phyloP scores from a whole-genome alignment of 192 early-diverging fungal genomes.

The Coemansia sp. region DNA sequence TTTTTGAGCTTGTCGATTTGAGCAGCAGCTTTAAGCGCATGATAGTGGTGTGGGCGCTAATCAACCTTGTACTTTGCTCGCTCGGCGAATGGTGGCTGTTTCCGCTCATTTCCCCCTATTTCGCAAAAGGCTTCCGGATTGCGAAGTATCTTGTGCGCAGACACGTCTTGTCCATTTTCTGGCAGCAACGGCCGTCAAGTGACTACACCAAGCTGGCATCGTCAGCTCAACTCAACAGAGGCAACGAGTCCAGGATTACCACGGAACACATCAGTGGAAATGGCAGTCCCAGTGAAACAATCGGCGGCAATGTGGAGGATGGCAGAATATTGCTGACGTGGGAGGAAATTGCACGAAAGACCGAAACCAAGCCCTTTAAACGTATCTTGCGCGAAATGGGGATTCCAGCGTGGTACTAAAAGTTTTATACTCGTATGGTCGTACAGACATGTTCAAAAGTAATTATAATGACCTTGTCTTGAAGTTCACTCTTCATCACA shows the following conservation, averaged over 20 bases:
- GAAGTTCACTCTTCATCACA: no score
- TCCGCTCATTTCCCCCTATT: slow-evolving; percentile 27
- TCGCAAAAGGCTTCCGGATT: slow-evolving; percentile 27
- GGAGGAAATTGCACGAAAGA: slow-evolving; percentile 46
- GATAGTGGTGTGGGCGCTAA: slow-evolving; percentile 60
- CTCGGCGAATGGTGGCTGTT: slow-evolving; percentile 48
- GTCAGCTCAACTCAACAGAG: slow-evolving; percentile 13
- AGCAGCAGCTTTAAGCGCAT: slow-evolving; percentile 58
- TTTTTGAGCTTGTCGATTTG: slow-evolving; percentile 71
- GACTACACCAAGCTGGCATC: slow-evolving; percentile 19
- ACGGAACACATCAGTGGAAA: slow-evolving; percentile 3
- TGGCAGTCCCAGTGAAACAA: slow-evolving; percentile 27
- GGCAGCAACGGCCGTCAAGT: background rate
- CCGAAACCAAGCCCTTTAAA: slow-evolving; percentile 45
- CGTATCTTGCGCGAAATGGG: slow-evolving; percentile 52
- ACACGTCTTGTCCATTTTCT: slow-evolving; percentile 13
- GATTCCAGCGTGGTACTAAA: slow-evolving; percentile 51
- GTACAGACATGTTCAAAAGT: no score
- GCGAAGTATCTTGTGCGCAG: slow-evolving; percentile 21
- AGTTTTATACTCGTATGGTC: no score
- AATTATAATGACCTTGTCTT: no score
- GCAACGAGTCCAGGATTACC: background rate
- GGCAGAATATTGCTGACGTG: slow-evolving; percentile 30
- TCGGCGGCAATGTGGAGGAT: slow-evolving; percentile 28
- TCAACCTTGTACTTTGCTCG: slow-evolving; percentile 54